A percentile compares a stretch with the other conserved stretches of the same genome.
These are phyloP conservation scores for Penicillium coprophilum DNA, from an alignment of 495 filamentous ascomycete species.

Conservation along the genomic window DNA sequence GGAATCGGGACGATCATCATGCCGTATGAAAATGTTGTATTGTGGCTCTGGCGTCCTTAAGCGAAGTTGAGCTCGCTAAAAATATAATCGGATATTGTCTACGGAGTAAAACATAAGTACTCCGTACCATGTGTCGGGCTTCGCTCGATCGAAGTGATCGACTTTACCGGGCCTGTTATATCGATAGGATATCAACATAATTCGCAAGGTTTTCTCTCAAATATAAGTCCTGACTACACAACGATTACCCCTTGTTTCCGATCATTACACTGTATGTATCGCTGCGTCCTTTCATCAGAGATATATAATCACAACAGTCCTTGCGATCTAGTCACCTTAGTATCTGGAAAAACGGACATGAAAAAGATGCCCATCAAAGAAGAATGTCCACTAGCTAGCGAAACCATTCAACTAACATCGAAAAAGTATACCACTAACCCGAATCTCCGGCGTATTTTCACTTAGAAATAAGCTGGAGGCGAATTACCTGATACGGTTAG, in stretches of 20 bases:
- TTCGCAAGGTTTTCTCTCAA: neutral
- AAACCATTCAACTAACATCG: neutral
- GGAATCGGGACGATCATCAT: neutral
- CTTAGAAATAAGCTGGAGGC: neutral
- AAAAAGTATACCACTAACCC: neutral
- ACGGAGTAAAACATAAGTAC: neutral
- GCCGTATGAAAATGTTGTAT: too few relatives aligned
- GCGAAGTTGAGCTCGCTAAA: neutral
- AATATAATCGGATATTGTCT: neutral
- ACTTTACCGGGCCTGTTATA: neutral
- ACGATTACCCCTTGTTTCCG: neutral
- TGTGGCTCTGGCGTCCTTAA: neutral
- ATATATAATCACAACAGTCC: neutral
- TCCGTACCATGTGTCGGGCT: neutral
- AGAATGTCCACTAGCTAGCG: too few relatives aligned
- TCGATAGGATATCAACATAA: neutral
- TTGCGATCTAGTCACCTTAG: neutral
- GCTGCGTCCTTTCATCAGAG: neutral
- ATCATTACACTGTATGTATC: neutral
- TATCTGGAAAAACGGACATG: neutral
- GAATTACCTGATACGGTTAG: neutral
- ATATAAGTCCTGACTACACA: neutral
- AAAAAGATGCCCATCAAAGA: neutral
- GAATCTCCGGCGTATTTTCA: neutral
- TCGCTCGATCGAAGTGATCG: neutral